These are phyloP conservation scores for Tetrahymena malaccensis DNA, from an alignment of 73 alveolate genomes.

Conservation along the genomic window DNA sequence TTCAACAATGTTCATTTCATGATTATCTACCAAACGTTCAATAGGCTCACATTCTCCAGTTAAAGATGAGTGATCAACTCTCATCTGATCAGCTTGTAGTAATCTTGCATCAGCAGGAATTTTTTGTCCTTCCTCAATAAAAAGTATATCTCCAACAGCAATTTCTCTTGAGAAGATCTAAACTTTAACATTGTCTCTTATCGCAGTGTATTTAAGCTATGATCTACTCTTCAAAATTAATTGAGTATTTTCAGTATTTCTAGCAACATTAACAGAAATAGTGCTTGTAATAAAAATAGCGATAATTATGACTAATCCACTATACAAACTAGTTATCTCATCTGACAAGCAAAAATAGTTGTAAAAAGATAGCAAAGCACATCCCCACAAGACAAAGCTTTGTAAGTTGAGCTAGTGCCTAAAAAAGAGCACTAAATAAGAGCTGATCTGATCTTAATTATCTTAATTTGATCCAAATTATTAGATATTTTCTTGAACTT, in stretches of 20 bases:
- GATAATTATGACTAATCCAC: not conserved
- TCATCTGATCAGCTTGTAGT: not conserved
- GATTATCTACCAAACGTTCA: not conserved
- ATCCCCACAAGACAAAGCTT: not conserved
- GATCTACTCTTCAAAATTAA: not conserved
- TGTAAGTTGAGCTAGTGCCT: not conserved
- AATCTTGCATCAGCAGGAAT: not conserved
- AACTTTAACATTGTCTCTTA: not conserved
- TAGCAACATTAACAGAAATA: not conserved
- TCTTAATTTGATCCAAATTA: not conserved
- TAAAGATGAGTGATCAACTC: not conserved
- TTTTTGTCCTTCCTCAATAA: not conserved
- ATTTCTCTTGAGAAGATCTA: not conserved
- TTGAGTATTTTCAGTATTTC: not conserved
- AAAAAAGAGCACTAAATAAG: not conserved
- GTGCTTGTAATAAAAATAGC: not conserved
- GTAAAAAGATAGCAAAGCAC: not conserved
- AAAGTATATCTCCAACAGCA: not conserved
- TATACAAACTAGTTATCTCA: not conserved
- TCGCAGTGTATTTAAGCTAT: not conserved
- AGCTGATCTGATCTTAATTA: not conserved
- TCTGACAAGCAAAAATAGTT: not conserved
- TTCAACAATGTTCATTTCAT: not conserved
- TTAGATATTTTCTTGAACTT: not conserved
- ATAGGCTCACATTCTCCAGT: not conserved